Base-by-base conservation (phyloP, 2,329 filamentous ascomycete genomes). In the Knufia fluminis region DNA sequence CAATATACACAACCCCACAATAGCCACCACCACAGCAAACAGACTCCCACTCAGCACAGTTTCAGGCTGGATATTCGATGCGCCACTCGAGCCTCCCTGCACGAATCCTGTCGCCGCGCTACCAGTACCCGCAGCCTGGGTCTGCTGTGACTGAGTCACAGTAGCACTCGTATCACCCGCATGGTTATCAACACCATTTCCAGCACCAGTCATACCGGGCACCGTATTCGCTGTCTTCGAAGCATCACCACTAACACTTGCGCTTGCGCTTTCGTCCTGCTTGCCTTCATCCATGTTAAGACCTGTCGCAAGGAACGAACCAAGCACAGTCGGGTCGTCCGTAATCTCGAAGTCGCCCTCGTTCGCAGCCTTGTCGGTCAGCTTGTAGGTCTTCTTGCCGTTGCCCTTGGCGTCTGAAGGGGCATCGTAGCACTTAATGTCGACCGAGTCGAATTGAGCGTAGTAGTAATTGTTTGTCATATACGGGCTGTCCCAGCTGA, bases 381-480 rank as follows among this genome's bases (percentile, higher is more conserved):
- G 95, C 57, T 80, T 78, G 75, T 97, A 98, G 20, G 83, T 82
- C 55, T 74, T 75, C 58, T 64, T 66, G 53, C 80, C 80, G 43
- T 68, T 66, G 57, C 73, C 77, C 56, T 79, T 78, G 48, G 75
- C 79, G 67, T 81, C 85, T 19, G 78, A 75, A 24, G 91, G 92
- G 2, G 87, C 81, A 58, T 90, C 77, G 74, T 86, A 97, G 81
- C 92, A 98, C 58, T 89, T 71, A 31, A 97, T 81, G n/a, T 73
- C 76, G 52, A 98, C 79, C 48, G 89, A 80, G 48, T 80, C 75
- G 60, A 96, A 79, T 38, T 78, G 79, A 48, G 89, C 85, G 64
- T 85, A 96, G 74, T 92, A 95, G 75, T 96, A 97, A 26, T 87
- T 86, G 62, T 86, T 75, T 70, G 87, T 73, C 74, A 97, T 91